A percentile compares a stretch with the other conserved stretches of the same genome.
phyloP scores from a whole-genome alignment of 768 basidiomycete species.

The Tylopilus vinaceipallidus region DNA sequence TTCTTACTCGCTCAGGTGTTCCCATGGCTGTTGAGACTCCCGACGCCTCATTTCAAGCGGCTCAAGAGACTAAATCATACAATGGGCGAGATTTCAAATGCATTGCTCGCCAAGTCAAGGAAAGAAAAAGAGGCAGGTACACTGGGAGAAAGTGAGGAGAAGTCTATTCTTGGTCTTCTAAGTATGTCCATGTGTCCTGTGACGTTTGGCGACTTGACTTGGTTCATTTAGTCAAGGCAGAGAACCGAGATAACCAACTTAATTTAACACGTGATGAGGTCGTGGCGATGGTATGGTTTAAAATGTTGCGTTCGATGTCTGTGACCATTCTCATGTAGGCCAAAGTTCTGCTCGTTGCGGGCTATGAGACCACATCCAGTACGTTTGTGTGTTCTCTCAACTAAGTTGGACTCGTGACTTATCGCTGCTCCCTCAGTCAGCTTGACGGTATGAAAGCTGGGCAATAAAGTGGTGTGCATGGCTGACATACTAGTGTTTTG shows the following conservation, averaged over 20 bases:
- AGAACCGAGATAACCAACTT: constrained; percentile 27
- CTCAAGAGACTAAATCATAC: constrained; percentile 28
- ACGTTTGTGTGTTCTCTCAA: not conserved
- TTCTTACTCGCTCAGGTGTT: constrained; percentile 28
- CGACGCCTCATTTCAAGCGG: constrained; percentile 27
- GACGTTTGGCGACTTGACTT: not conserved
- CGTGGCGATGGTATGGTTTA: constrained; percentile 27
- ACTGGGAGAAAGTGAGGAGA: constrained; percentile 31
- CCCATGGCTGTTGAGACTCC: constrained; percentile 33
- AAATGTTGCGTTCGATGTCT: not conserved
- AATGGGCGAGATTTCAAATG: constrained; percentile 34
- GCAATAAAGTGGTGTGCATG: not conserved
- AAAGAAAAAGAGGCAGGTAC: constrained; percentile 32
- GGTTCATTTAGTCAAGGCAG: constrained; percentile 35
- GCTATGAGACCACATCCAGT: constrained; percentile 43
- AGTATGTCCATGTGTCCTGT: constrained; percentile 18
- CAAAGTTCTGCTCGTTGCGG: constrained; percentile 39
- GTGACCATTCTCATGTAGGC: constrained; percentile 16
- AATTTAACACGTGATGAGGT: constrained; percentile 42
- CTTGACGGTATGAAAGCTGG: constrained; percentile 5
- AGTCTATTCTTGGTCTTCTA: constrained; percentile 38
- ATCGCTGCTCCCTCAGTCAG: not conserved
- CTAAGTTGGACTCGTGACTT: not conserved
- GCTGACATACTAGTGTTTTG: not conserved
- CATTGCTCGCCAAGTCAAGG: constrained; percentile 31